These are phyloP conservation scores for Pichia sporocuriosa DNA, from an alignment of 805 yeast species.

Conservation along the genomic window DNA sequence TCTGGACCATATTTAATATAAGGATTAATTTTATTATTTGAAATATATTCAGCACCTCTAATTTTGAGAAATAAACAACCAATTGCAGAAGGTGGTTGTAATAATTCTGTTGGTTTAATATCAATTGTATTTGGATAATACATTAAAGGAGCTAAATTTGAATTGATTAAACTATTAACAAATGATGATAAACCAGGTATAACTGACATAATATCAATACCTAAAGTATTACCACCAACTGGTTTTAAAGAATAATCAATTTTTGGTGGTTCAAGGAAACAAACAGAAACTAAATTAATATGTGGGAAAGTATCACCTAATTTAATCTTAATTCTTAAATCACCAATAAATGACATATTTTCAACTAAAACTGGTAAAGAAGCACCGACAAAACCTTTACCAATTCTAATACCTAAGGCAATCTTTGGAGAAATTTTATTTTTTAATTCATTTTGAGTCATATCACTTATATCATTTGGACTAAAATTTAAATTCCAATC, in stretches of 20 bases:
- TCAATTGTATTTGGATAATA: slow-evolving; percentile 80
- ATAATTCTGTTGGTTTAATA: slow-evolving; percentile 63
- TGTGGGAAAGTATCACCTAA: slow-evolving; percentile 70
- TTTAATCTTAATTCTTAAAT: slow-evolving; percentile 56
- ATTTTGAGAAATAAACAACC: slow-evolving; percentile 65
- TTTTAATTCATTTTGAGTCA: slow-evolving; percentile 69
- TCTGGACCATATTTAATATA: slow-evolving; percentile 32
- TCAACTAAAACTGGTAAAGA: slow-evolving; percentile 73
- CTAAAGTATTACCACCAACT: slow-evolving; percentile 84
- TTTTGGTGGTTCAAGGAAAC: slow-evolving; percentile 69
- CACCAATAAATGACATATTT: slow-evolving; percentile 70
- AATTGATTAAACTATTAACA: slow-evolving; percentile 62
- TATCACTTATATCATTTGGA: slow-evolving; percentile 76
- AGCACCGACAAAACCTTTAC: slow-evolving; percentile 74
- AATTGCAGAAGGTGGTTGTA: slow-evolving; percentile 61
- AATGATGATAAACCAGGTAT: slow-evolving; percentile 73
- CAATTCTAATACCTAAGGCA: slow-evolving; percentile 72
- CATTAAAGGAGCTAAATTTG: slow-evolving; percentile 67
- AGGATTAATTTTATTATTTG: slow-evolving; percentile 45
- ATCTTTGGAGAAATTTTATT: slow-evolving; percentile 74
- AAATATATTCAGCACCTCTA: slow-evolving; percentile 45
- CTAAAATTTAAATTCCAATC: slow-evolving; percentile 79
- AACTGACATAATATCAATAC: slow-evolving; percentile 76
- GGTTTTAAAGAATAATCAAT: slow-evolving; percentile 80
- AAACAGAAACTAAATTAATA: slow-evolving; percentile 62